A percentile compares a stretch with the other conserved stretches of the same genome.
Conservation (phyloP, 176 grass and related monocot species). For the Zoysia japonica region DNA sequence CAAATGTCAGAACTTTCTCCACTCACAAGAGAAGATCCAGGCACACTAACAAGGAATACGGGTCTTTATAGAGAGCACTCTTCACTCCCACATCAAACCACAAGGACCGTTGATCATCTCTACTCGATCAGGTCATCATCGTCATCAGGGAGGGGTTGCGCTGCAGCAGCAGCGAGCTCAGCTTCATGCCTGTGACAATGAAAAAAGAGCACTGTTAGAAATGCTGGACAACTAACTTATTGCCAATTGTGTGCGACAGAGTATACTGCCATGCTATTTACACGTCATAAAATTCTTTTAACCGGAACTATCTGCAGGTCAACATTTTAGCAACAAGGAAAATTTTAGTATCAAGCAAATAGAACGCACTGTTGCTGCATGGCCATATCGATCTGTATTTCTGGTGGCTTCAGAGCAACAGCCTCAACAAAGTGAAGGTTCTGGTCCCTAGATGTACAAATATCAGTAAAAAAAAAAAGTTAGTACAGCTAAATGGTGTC, state of each 20-base stretch:
- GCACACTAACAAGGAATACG: neutral
- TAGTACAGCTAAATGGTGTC: neutral
- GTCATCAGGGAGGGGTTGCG: slow-evolving; percentile 71
- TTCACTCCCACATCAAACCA: neutral
- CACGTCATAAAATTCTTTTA: neutral
- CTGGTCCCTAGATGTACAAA: slow-evolving; percentile 37
- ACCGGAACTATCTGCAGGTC: neutral
- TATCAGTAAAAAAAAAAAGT: neutral
- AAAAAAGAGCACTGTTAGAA: slow-evolving; percentile 4
- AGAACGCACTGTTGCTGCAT: slow-evolving; percentile 56
- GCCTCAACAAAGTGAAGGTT: slow-evolving; percentile 73
- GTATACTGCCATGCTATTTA: too few species aligned
- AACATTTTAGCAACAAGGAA: neutral
- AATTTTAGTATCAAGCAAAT: neutral
- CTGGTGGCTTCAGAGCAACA: slow-evolving; percentile 71
- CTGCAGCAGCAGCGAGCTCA: slow-evolving; percentile 51
- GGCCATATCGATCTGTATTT: slow-evolving; percentile 68
- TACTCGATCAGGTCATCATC: slow-evolving; percentile 63
- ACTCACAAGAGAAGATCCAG: neutral
- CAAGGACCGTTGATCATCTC: neutral
- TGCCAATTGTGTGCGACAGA: too few species aligned
- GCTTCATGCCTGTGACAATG: slow-evolving; percentile 50
- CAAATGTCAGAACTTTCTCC: neutral
- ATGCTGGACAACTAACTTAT: neutral
- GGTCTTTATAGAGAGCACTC: neutral